These are phyloP conservation scores for Zygoascus bituminiphila DNA, from an alignment of 805 yeast genomes.

Conservation along the genomic window DNA sequence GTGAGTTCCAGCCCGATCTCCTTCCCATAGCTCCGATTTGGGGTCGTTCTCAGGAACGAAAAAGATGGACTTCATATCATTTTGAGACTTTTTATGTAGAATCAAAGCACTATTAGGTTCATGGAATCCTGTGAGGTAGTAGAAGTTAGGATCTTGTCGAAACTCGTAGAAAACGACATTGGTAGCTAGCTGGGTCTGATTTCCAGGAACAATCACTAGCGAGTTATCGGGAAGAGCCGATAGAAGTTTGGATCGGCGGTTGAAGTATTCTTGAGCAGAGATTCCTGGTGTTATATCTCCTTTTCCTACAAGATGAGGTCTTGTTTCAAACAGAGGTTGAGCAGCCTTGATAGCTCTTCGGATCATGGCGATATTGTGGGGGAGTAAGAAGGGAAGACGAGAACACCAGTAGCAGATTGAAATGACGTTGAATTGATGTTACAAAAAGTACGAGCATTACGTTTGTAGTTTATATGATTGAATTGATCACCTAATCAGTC, in stretches of 20 bases:
- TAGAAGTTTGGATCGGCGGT: constrained; percentile 57
- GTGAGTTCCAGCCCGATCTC: constrained; percentile 76
- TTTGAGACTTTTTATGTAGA: constrained; percentile 34
- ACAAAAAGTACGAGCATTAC: too few species aligned
- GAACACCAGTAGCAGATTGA: background rate
- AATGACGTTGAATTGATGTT: too few species aligned
- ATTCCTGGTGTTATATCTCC: constrained; percentile 90
- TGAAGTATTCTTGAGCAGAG: constrained; percentile 69
- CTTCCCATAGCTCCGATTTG: constrained; percentile 87
- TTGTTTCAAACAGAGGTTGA: constrained; percentile 79
- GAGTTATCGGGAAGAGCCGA: constrained; percentile 51
- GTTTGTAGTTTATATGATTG: too few species aligned
- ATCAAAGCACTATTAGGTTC: constrained; percentile 72
- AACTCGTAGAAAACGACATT: constrained; percentile 89
- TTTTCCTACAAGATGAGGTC: constrained; percentile 62
- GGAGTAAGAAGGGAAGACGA: background rate
- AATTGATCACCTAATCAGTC: too few species aligned
- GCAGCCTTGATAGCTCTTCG: constrained; percentile 35
- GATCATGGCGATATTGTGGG: background rate
- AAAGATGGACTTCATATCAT: constrained; percentile 52
- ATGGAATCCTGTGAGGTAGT: constrained; percentile 83
- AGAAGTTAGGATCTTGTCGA: constrained; percentile 86
- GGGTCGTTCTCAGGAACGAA: constrained; percentile 78
- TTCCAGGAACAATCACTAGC: constrained; percentile 68
- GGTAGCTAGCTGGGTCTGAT: constrained; percentile 65